These are phyloP conservation scores for Botrytis hyacinthi DNA, from an alignment of 2,329 filamentous ascomycete genomes.

Conservation along the genomic window DNA sequence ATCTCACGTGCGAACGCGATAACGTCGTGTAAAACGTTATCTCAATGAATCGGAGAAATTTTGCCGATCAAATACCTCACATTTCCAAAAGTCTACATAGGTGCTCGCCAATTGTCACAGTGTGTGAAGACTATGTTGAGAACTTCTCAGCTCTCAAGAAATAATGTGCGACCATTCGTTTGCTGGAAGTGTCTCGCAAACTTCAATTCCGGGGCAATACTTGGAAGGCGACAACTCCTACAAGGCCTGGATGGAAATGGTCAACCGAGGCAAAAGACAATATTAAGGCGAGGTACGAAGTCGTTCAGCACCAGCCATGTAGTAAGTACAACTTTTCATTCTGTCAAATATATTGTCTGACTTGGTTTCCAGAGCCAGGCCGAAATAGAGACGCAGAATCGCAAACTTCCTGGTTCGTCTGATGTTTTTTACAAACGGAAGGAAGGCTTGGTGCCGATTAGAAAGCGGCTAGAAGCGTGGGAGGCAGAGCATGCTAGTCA, in stretches of 20 bases:
- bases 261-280: background rate
- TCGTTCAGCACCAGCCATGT: background rate
- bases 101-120: background rate
- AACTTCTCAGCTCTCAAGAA: conserved; percentile 21
- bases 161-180: conserved; percentile 25
- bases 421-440: background rate
- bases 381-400: background rate
- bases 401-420: background rate
- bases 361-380: background rate
- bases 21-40: conserved; percentile 2
- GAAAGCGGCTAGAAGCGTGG: conserved; percentile 33
- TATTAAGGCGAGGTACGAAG: background rate
- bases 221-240: background rate
- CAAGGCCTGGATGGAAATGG: background rate
- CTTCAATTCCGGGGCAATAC: conserved; percentile 11
- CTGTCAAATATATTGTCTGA: background rate
- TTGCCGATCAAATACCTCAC: background rate
- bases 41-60: conserved; percentile 1
- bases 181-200: conserved; percentile 34
- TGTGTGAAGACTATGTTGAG: conserved; percentile 30
- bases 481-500: conserved; percentile 16
- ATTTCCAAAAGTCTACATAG: conserved; percentile 4
- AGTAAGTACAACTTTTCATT: background rate
- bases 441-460: conserved; percentile 32
- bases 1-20: conserved; percentile 9